Evolutionary conservation across 2,329 filamentous ascomycete genomes (phyloP), one percentile per base, ranked within the genome.

Genomic region (Rhynchosporium agropyri): DNA sequence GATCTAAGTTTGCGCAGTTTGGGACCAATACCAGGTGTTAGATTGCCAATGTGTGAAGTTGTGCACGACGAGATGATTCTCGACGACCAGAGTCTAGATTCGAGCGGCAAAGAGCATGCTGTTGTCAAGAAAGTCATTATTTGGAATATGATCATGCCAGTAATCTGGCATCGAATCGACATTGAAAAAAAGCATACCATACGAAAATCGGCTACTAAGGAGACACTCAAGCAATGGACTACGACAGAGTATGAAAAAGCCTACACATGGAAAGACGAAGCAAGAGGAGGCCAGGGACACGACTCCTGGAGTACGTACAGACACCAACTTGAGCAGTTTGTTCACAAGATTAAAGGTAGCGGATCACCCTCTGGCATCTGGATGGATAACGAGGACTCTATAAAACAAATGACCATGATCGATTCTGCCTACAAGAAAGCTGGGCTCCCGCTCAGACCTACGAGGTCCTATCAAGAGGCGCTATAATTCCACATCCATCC

Each of bases 21-120:
- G 56, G 66, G 36, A 48, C 61, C 36, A 69, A 59, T 67, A 69
- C 73, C 74, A 66, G 68, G 36, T 60, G 64, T 63, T 69, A 69
- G 50, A 66, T 70, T 49, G 65, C 75, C 67, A 46, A 64, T 20
- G 36, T 60, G 57, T 6, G 54, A 53, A 46, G 69, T 66, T 6
- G 68, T 82, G 80, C 69, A 88, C 80, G 20, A 80, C 79, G 61
- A 81, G 76, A 49, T 77, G 69, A 29, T 79, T 77, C 62, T 84
- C 77, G 65, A 86, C 76, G 63, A 76, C 75, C 15, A 86, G 72
- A 12, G 79, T 79, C 63, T 82, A 72, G 58, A 56, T 13, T 63
- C 56, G 20, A 54, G 43, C 28, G 56, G 43, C 10, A 38, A 65
- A 20, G 66, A 69, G 48, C 65, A 71, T 60, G 59, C 64, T 3